Percentiles rank a stretch among this genome's conserved stretches.
Evolutionary conservation across 2,329 filamentous ascomycete species (phyloP).

Genomic region (Alternaria brassicicola): DNA sequence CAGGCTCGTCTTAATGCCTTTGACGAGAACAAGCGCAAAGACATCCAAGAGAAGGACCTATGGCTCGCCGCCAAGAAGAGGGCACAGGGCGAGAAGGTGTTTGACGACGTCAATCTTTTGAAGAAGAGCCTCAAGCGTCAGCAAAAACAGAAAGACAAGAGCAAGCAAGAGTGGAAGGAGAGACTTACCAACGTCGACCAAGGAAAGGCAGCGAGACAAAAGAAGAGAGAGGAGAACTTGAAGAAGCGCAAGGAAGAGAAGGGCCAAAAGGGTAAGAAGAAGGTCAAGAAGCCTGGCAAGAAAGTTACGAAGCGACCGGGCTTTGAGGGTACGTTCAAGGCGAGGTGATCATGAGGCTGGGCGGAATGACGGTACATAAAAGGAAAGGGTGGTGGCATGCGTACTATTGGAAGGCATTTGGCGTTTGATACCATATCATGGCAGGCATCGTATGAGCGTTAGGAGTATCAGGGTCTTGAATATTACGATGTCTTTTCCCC

Average conservation of each 20-base stretch:
- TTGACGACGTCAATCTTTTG: constrained; percentile 78
- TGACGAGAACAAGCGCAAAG: constrained; percentile 79
- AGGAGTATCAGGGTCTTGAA: constrained; percentile 33
- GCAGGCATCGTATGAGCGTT: constrained; percentile 35
- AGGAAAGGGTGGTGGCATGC: constrained; percentile 13
- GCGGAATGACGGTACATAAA: neutral
- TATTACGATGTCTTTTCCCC: constrained; percentile 25
- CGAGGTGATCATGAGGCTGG: constrained; percentile 29
- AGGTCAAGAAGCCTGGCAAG: constrained; percentile 60
- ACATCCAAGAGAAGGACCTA: constrained; percentile 89
- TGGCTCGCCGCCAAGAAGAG: constrained; percentile 92
- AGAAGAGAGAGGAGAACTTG: constrained; percentile 61
- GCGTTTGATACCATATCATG: constrained; percentile 40
- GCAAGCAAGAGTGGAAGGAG: constrained; percentile 78
- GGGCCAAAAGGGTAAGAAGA: constrained; percentile 70
- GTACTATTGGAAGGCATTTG: constrained; percentile 30
- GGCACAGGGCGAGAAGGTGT: constrained; percentile 86
- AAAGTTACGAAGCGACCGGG: constrained; percentile 60
- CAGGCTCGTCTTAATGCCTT: constrained; percentile 77
- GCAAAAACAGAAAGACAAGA: constrained; percentile 88
- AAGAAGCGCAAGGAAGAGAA: constrained; percentile 76
- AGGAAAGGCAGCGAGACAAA: constrained; percentile 56
- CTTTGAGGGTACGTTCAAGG: constrained; percentile 71
- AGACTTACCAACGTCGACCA: constrained; percentile 54
- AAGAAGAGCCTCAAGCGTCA: constrained; percentile 97